Evolutionary conservation across 805 yeast species (phyloP).

Genomic region (Hanseniaspora singularis): DNA sequence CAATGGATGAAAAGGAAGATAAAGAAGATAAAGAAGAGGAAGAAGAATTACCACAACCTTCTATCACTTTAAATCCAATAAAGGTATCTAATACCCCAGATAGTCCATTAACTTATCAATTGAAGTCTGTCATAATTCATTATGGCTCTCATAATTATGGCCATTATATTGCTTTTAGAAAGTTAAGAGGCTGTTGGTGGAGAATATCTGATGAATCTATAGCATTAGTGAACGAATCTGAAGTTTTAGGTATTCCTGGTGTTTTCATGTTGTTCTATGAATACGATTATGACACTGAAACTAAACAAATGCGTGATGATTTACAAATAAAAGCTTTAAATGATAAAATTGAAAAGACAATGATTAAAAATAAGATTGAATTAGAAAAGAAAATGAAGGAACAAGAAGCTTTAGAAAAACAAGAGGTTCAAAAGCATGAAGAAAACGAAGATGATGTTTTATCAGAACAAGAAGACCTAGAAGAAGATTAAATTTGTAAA

Average conservation of each 20-base stretch:
- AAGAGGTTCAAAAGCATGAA: conserved; percentile 11
- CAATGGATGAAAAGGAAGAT: conserved; percentile 15
- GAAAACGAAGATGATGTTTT: conserved; percentile 11
- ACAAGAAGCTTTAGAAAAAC: conserved; percentile 1
- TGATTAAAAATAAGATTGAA: conserved; percentile 4
- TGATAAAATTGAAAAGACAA: conserved; percentile 17
- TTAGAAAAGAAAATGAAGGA: conserved; percentile 16
- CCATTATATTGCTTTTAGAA: conserved; percentile 86
- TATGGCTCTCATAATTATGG: conserved; percentile 96
- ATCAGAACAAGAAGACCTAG: conserved; percentile 11
- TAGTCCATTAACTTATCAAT: conserved; percentile 47
- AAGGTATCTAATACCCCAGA: conserved; percentile 24
- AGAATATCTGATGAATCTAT: conserved; percentile 85
- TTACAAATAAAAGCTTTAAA: conserved; percentile 18
- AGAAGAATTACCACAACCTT: conserved; percentile 16
- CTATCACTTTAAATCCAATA: conserved; percentile 14
- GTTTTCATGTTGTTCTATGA: conserved; percentile 91
- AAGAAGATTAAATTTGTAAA: not conserved
- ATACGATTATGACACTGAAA: conserved; percentile 31
- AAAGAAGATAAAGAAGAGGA: conserved; percentile 18
- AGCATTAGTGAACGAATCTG: conserved; percentile 63
- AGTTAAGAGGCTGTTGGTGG: conserved; percentile 84
- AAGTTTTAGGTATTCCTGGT: conserved; percentile 72
- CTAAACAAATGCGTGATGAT: conserved; percentile 26
- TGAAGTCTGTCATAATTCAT: conserved; percentile 81